Evolutionary conservation across 2,329 filamentous ascomycete species (phyloP).

Genomic region (Paecilomyces sp.): DNA sequence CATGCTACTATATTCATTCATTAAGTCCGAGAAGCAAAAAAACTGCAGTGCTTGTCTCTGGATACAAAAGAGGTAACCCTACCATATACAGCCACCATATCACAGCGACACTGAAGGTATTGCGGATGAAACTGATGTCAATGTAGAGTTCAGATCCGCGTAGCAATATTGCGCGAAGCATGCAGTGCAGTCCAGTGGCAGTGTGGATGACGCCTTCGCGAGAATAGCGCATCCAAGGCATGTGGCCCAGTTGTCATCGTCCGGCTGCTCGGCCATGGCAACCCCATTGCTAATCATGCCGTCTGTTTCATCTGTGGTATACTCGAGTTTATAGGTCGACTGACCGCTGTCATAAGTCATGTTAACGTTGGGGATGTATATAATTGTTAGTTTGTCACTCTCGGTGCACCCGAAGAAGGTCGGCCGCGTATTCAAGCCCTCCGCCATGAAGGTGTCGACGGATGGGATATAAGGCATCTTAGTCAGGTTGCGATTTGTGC

Average conservation of each 20-base stretch:
- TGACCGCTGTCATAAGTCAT: slow-evolving; percentile 3
- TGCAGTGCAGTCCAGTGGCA: no score
- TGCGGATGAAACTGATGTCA: no score
- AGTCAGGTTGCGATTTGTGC: slow-evolving; percentile 53
- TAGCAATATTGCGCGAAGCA: no score
- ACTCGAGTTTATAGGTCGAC: slow-evolving; percentile 6
- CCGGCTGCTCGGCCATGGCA: slow-evolving; percentile 8
- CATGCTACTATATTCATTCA: no score
- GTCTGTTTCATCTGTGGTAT: slow-evolving; percentile 3
- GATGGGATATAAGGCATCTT: slow-evolving; percentile 64
- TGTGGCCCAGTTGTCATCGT: slow-evolving; percentile 5
- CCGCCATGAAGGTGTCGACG: slow-evolving; percentile 66
- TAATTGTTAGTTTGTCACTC: slow-evolving; percentile 56
- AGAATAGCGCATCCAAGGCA: slow-evolving; percentile 13
- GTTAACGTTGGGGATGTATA: slow-evolving; percentile 70
- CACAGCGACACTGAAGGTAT: no score
- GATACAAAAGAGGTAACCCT: no score
- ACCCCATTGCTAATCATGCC: slow-evolving; percentile 13
- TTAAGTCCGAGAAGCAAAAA: no score
- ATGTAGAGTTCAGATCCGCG: no score
- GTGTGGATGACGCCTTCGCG: slow-evolving; percentile 4
- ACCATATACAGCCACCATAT: no score
- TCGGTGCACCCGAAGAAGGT: slow-evolving; percentile 72
- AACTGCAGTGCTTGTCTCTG: no score
- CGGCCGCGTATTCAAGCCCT: slow-evolving; percentile 62